Evolutionary conservation across 768 basidiomycete species (phyloP), one percentile per base, ranked within the genome.

Genomic region (Coprinopsis marcescibilis): DNA sequence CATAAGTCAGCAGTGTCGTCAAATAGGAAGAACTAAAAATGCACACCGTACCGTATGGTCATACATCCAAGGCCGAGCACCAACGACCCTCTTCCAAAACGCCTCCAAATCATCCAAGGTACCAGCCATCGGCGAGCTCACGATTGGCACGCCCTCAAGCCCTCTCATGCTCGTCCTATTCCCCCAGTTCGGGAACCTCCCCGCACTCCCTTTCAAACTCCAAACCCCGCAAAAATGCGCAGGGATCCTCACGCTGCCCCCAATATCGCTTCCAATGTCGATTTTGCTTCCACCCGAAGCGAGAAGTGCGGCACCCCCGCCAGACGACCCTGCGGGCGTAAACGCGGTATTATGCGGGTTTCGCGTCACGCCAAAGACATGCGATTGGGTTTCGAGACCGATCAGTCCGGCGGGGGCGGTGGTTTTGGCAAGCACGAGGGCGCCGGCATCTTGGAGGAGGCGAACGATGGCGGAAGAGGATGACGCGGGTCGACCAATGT

Each of bases 191-290:
- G 78, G 75, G 54, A 84, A 81, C 45, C 84, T 67, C 33, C 78
- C 71, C 46, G 66, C 63, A 54, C 80, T 81, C 8, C 77, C 70
- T 57, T 81, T 83, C 54, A 85, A 68, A 35, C 78, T 70, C 68
- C 78, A 86, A 1, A 83, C 64, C 1, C 85, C 87, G 51, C 83
- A 84, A 53, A 80, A 85, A 52, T 85, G 81, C 12, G 86, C 78
- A 3, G 87, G 87, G 21, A 78, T 75, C 42, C 87, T 74, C 30
- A 87, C 76, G 44, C 81, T 83, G 8, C 87, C 88, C 2, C 78
- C 86, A 23, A 88, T 65, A 54, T 89, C 86, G 3, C 84, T 78
- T 1, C 85, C 86, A 29, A 88, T 72, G 30, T 85, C 85, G 17
- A 85, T 71, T 54, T 79, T 76, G 30, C 74, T 73, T 8, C 83